Conservation (phyloP, 352 stramenopile genomes). For the Phytophthora fragariaefolia region DNA sequence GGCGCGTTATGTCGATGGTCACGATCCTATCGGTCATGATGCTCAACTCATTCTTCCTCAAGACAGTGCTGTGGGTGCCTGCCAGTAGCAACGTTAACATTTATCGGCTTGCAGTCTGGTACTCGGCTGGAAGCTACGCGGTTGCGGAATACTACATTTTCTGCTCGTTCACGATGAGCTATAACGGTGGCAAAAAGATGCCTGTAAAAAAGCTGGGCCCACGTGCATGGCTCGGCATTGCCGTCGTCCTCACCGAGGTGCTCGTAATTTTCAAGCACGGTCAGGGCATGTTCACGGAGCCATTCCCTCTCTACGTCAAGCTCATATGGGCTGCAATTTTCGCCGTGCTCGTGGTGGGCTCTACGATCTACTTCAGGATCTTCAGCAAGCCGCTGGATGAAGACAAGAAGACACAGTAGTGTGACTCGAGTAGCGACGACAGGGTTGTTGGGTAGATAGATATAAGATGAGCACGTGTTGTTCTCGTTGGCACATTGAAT, state of each 20-base stretch:
- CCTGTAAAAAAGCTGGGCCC: slow-evolving; percentile 84
- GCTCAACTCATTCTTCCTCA: slow-evolving; percentile 97
- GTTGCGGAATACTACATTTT: slow-evolving; percentile 93
- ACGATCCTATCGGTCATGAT: slow-evolving; percentile 93
- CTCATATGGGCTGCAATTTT: slow-evolving; percentile 83
- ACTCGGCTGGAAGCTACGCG: slow-evolving; percentile 87
- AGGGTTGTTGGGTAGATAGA: slow-evolving; percentile 2
- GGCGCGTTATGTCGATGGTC: slow-evolving; percentile 91
- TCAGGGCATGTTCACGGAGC: slow-evolving; percentile 87
- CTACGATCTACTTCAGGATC: slow-evolving; percentile 86
- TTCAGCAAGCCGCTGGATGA: slow-evolving; percentile 57
- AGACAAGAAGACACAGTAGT: slow-evolving; percentile 50
- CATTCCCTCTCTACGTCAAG: slow-evolving; percentile 84
- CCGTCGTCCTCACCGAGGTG: slow-evolving; percentile 78
- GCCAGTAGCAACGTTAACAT: slow-evolving; percentile 85
- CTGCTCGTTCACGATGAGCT: slow-evolving; percentile 85
- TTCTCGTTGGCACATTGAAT: not conserved
- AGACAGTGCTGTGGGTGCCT: slow-evolving; percentile 92
- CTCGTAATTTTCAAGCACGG: slow-evolving; percentile 88
- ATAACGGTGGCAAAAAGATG: slow-evolving; percentile 48
- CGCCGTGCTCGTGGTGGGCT: slow-evolving; percentile 73
- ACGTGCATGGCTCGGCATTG: slow-evolving; percentile 83
- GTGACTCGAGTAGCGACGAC: slow-evolving; percentile 4
- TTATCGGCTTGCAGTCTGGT: slow-evolving; percentile 81
- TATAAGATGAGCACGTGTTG: slow-evolving; percentile 9